Evolutionary conservation across 164 flowering plant genomes (phyloP), one percentile per base, ranked within the genome.

Genomic region (Cinnamomum micranthum): DNA sequence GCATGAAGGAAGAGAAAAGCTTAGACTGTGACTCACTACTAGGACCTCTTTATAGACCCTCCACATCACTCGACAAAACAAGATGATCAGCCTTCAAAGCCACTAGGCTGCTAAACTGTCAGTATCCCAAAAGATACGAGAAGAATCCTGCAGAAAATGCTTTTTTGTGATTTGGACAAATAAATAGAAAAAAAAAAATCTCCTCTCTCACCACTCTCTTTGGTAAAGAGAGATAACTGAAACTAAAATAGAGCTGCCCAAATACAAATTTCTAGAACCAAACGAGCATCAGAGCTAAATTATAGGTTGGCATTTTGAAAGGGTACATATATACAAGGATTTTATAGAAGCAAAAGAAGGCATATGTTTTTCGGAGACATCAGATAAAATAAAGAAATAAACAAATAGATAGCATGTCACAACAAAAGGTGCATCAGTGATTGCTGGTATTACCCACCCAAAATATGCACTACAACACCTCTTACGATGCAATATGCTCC

Each of bases 111-210:
- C 90, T 76, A 96, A 90, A 83, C 99, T 96, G 84, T 96, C 99
- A 80, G 90, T 96, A 75, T 94, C 99, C 99, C 99, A 96, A 74
- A 96, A 94, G 82, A 96, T 94, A 60, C 98, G 98, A 83, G 91
- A 94, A 79, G 97, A 87, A 86, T 94, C 99, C 99, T 94, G 90
- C 72, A 81, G 71, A 85, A 2, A 51, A 73, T 31, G 35, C 58
- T 27, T 24, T 33, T 33, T 33, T 33, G n/a, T 12, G 28, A 66
- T 33, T 64, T 50, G 41, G 41, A 33, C 41, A 33, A 33, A 33
- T 33, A 33, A 33, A 33, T 6, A 33, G 5, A 33, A 6, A 33
- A 4, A 33, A 33, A 33, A 4, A 4, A 25, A 0, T 33, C 41
- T 33, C 6, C 41, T 33, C 41, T 33, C 41, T 33, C 41, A 33